Evolutionary conservation across 768 basidiomycete species (phyloP), one percentile per base, ranked within the genome.

Genomic region (Lanmaoa rubissima): DNA sequence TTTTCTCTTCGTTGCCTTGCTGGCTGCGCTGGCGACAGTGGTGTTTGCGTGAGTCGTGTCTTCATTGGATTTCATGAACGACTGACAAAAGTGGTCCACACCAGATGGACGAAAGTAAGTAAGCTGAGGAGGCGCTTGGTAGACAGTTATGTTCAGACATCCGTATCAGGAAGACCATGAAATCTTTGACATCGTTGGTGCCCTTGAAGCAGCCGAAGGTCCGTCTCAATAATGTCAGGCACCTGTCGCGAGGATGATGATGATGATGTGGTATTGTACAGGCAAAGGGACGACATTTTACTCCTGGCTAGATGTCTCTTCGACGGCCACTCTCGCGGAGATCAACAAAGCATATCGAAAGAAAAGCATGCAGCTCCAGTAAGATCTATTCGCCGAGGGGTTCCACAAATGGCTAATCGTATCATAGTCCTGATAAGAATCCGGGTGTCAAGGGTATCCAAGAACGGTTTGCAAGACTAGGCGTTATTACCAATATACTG

Each of bases 281-380:
- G 87, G 88, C 58, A 94, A 90, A 69, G 92, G 88, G 34, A 92
- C 89, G n/a, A 91, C 86, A 0, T 99, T 98, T 76, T 99, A 99
- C 76, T 92, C 92, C 12, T 96, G 90, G 86, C 76, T 99, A 43
- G 88, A 90, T 55, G 82, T 97, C 1, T 76, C 91, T 3, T 73
- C 85, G 5, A 84, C 86, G 0, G 95, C 94, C 1, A 76, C 84
- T 16, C 82, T 84, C 6, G 59, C 79, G 28, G 92, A 96, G 60
- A 92, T 98, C 62, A 82, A 82, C 48, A 92, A 89, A 70, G 93
- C 95, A 5, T 98, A 97, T 76, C 78, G 94, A 63, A 97, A 87
- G 74, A 87, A 92, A 74, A 94, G 93, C 68, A 83, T 97, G 67
- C 78, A 83, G 61, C 78, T 96, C 46, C 96, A 98, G 95, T 98